phyloP scores from a whole-genome alignment of 2,329 filamentous ascomycete species.

The Juglanconis oblonga region DNA sequence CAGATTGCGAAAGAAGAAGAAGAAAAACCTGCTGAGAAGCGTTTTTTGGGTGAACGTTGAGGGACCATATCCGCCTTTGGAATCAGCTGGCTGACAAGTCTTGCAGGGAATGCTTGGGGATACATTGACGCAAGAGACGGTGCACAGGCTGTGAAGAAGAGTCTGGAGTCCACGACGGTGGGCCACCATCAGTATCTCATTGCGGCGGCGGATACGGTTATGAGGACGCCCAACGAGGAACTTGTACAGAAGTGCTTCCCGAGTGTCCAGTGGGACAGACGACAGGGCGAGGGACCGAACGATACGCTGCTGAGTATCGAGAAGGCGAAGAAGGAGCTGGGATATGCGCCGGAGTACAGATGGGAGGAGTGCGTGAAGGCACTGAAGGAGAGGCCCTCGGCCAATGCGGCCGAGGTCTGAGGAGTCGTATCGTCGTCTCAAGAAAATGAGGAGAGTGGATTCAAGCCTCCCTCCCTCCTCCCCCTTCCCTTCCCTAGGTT shows the following conservation, averaged over 20 bases:
- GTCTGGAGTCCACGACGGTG: neutral
- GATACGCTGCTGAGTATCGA: constrained; percentile 16
- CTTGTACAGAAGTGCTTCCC: constrained; percentile 10
- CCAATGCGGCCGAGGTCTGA: neutral
- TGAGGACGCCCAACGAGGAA: constrained; percentile 9
- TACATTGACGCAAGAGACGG: constrained; percentile 17
- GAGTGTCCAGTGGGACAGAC: constrained; percentile 3
- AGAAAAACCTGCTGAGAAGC: no score
- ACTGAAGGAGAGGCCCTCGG: neutral
- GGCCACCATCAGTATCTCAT: constrained; percentile 16
- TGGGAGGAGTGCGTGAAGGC: constrained; percentile 20
- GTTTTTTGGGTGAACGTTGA: no score
- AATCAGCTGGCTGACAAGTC: neutral
- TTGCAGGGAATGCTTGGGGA: constrained; percentile 10
- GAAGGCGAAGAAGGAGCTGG: constrained; percentile 11
- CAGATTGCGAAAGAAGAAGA: no score
- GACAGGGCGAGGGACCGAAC: neutral
- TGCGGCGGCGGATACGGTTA: constrained; percentile 7
- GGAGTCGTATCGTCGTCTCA: no score
- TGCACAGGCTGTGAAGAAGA: constrained; percentile 9
- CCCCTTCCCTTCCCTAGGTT: no score
- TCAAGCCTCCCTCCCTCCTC: no score
- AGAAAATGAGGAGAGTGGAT: no score
- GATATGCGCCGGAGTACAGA: constrained; percentile 3
- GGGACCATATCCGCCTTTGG: neutral